Conservation (phyloP, 2,329 filamentous ascomycete genomes). For the Calonectria pseudoreteaudii region DNA sequence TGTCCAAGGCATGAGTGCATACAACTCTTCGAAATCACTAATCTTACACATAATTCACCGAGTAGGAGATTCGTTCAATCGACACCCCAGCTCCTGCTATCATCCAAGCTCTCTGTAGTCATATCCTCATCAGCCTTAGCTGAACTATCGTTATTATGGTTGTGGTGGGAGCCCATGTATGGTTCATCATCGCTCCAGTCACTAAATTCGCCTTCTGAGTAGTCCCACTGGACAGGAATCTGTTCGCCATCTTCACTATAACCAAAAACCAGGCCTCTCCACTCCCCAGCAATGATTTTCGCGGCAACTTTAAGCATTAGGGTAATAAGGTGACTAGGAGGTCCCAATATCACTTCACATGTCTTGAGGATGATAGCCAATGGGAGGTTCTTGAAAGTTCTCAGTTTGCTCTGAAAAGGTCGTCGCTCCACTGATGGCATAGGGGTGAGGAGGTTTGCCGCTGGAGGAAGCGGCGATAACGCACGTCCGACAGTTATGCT, state of each 20-base stretch:
- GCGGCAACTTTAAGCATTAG: conserved; percentile 87
- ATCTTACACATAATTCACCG: conserved; percentile 15
- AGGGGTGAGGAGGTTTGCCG: conserved; percentile 70
- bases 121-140: conserved; percentile 6
- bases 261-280: conserved; percentile 70
- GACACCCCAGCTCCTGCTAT: conserved; percentile 42
- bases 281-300: conserved; percentile 74
- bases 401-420: conserved; percentile 37
- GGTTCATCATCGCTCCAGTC: conserved; percentile 68
- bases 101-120: conserved; percentile 32
- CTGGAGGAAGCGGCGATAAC: conserved; percentile 75
- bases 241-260: conserved; percentile 64
- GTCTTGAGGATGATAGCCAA: conserved; percentile 80
- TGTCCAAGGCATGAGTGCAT: not conserved
- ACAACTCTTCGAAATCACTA: not conserved
- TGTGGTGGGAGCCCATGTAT: conserved; percentile 27
- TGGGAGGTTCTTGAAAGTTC: conserved; percentile 39
- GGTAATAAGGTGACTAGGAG: conserved; percentile 81
- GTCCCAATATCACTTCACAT: conserved; percentile 79
- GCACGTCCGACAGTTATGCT: conserved; percentile 55
- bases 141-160: conserved; percentile 9
- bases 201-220: conserved; percentile 67
- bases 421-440: conserved; percentile 55
- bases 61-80: conserved; percentile 26
- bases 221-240: conserved; percentile 72